These are phyloP conservation scores for Microthlaspi erraticum DNA, from an alignment of 345 rosid genomes.

Conservation along the genomic window DNA sequence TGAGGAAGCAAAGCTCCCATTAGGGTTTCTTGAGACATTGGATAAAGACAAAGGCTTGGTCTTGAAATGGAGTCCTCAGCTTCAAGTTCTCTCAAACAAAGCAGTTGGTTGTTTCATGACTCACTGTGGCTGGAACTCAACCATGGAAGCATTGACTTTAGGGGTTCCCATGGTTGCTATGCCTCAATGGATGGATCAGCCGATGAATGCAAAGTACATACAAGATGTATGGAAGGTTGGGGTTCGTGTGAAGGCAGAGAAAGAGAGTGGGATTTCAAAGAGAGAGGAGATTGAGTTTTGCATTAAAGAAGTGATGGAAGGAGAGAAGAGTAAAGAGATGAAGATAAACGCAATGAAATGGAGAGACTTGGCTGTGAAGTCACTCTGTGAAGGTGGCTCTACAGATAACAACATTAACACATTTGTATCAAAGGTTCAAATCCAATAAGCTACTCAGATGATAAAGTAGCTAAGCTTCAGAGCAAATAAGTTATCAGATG, in stretches of 20 bases:
- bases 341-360: conserved; percentile 50
- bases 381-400: conserved; percentile 58
- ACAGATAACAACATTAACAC: conserved; percentile 53
- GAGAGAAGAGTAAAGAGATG: conserved; percentile 52
- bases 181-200: conserved; percentile 64
- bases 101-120: conserved; percentile 65
- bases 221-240: conserved; percentile 70
- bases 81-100: conserved; percentile 51
- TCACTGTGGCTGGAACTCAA: conserved; percentile 76
- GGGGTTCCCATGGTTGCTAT: conserved; percentile 65
- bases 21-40: conserved; percentile 30
- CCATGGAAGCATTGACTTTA: conserved; percentile 55
- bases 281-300: conserved; percentile 57
- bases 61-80: conserved; percentile 63
- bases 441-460: background rate
- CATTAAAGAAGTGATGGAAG: conserved; percentile 61
- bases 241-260: conserved; percentile 51
- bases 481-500: no score
- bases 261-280: conserved; percentile 54
- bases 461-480: no score
- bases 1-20: conserved; percentile 56
- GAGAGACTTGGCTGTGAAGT: conserved; percentile 53
- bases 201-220: conserved; percentile 60
- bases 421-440: conserved; percentile 43
- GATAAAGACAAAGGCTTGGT: conserved; percentile 45